Conservation (phyloP, 2,329 filamentous ascomycete genomes). For the Sporothrix phasma region DNA sequence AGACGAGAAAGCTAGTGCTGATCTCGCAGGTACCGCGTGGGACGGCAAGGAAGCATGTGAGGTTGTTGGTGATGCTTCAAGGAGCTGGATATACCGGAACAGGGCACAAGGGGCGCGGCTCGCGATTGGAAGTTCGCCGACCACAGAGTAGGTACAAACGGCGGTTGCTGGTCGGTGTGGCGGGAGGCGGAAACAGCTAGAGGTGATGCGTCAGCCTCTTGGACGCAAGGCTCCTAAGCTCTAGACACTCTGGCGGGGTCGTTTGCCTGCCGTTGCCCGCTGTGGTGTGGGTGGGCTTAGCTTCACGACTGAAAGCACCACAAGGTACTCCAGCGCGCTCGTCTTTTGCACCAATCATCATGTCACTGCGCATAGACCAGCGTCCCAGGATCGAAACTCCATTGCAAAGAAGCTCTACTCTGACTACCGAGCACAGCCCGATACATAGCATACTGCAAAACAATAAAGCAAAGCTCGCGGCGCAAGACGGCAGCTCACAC, state of each 20-base stretch:
- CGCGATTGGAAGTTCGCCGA: not conserved
- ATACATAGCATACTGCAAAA: not conserved
- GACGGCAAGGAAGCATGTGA: not conserved
- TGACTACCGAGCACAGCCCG: not conserved
- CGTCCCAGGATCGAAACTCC: not conserved
- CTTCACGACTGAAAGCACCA: not conserved
- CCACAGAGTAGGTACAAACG: not conserved
- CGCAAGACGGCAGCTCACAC: not conserved
- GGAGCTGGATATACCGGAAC: not conserved
- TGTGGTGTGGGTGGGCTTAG: not conserved
- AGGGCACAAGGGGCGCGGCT: not conserved
- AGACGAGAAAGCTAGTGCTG: not conserved
- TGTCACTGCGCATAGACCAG: too few species aligned
- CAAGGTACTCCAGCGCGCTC: not conserved
- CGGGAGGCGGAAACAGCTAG: not conserved
- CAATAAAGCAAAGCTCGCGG: not conserved
- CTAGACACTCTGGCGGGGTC: slow-evolving; percentile 1
- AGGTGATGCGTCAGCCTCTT: not conserved
- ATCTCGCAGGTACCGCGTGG: not conserved
- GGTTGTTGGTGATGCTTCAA: not conserved
- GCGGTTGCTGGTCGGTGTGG: slow-evolving; percentile 2
- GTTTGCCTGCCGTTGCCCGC: not conserved
- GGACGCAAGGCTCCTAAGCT: not conserved
- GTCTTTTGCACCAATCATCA: not conserved
- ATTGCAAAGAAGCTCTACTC: not conserved